Base-by-base conservation (phyloP, 139 green algal genomes). In the Chlorella sp. region DNA sequence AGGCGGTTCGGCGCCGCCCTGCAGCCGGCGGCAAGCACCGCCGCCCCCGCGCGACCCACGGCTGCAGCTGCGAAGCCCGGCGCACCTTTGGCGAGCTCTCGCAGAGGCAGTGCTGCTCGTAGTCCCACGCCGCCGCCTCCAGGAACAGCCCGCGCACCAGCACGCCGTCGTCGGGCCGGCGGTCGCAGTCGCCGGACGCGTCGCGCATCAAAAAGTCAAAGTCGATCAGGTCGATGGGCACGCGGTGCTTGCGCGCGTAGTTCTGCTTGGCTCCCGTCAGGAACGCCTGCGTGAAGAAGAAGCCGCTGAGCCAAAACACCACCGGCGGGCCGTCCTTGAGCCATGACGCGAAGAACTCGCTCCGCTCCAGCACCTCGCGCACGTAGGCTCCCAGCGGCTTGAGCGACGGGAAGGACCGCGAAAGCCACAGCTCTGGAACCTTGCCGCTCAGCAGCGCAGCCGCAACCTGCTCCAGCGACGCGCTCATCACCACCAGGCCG, bases 221-320 rank as follows among this genome's bases (percentile, higher is more conserved):
- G 71, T 89, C 88, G n/a, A 94, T 83, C 29, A 82, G 69, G 73
- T 91, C 87, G 55, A 92, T 92, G 35, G 87, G 82, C 27, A 90
- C 79, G 10, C 49, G 79, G 69, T 91, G 77, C 73, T 87, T 86
- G 42, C 90, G 78, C 3, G 90, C 90, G 68, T 80, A 93, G 81
- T 94, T 95, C 81, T 95, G 90, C 76, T 91, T 91, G 14, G 84
- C 82, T 24, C 81, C 89, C 4, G 90, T 94, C 59, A 93, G 62
- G 82, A 94, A 94, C 0, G 89, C 90, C 85, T 89, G 86, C 14
- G 89, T 93, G 82, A 94, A 94, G 83, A 93, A 94, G 82, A 94
- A 94, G 49, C 88, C 88, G 31, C 75, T 83, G 67, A 94, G 77
- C 89, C 89, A 94, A 73, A 87, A 94, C 20, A 91, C 82, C 2